Base-by-base conservation (phyloP, 352 stramenopile species). In the Phytopythium cucurbitacearum region DNA sequence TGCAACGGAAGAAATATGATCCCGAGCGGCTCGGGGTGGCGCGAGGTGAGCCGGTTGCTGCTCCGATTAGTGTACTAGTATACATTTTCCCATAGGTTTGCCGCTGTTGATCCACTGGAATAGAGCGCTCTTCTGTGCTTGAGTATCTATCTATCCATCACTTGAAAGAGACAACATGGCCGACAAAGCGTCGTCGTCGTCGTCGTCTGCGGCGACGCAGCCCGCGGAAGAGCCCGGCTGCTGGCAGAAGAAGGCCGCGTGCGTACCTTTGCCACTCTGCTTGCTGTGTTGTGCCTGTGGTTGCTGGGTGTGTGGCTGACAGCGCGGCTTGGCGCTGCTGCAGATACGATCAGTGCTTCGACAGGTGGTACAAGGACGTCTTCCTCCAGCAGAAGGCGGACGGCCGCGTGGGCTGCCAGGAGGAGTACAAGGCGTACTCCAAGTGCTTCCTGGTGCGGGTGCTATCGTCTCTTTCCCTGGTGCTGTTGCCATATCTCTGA, bases 301-400 rank as follows among this genome's bases (percentile, higher is more conserved):
- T 6, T 3, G 5, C 35, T 43, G 5, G 8, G 0, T 32, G 4
- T 5, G 48, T 8, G n/a, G 28, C 28, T n/a, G 40, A 28, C 21
- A 2, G 21, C 21, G 1, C 21, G 1, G 21, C 2, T 2, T 28
- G 21, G 21, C 21, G 21, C 21, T 39, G 54, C 4, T 61, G 45
- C 50, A 81, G 71, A 11, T 86, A 87, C 57, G 84, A 94, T 58
- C 77, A 91, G 55, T 94, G 84, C 71, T 94, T 94, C 67, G 84
- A 94, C 57, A 70, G 78, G 64, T 94, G 84, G 84, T 94, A 92
- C 66, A 89, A 80, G 46, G 69, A 92, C 38, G 71, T 92, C 33
- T 94, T 94, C 56, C 64, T 94, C 15, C 79, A 90, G 69, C 67
- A 88, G 43, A 92, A 89, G 54, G 81, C 77, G 36, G 48, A 85